Evolutionary conservation across 2,329 filamentous ascomycete species (phyloP).

Genomic region (Penicillium rolfsii): DNA sequence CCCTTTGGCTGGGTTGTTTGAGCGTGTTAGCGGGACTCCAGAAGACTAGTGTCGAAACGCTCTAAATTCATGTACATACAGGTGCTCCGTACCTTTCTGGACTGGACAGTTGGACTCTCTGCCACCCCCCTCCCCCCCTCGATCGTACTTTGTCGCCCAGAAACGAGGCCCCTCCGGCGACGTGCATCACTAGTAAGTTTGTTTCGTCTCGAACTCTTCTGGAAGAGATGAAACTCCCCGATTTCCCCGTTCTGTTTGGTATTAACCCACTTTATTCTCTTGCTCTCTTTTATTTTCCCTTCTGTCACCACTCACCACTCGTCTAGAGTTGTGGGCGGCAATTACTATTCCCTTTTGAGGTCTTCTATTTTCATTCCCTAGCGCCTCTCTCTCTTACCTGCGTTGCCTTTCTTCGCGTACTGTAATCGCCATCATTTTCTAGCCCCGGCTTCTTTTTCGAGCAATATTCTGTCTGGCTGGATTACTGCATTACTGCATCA

Average conservation of each 20-base stretch:
- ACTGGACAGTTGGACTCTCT: not conserved
- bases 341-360: not conserved
- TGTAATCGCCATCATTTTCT: not conserved
- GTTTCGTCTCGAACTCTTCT: slow-evolving; percentile 24
- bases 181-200: slow-evolving; percentile 22
- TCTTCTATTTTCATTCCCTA: not conserved
- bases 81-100: not conserved
- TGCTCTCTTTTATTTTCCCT: slow-evolving; percentile 16
- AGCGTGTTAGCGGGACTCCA: not conserved
- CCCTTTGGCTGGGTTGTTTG: not conserved
- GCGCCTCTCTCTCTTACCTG: not conserved
- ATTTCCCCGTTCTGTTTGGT: slow-evolving; percentile 20
- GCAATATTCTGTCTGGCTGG: not conserved
- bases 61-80: not conserved
- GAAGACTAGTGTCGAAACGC: not conserved
- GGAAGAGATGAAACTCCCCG: slow-evolving; percentile 29
- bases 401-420: not conserved
- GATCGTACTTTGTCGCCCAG: slow-evolving; percentile 13
- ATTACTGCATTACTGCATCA: slow-evolving; percentile 3
- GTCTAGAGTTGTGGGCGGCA: not conserved
- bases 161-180: slow-evolving; percentile 10
- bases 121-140: slow-evolving; percentile 6
- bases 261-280: slow-evolving; percentile 20
- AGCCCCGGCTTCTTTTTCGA: not conserved
- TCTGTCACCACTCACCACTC: not conserved